phyloP scores from a whole-genome alignment of 768 basidiomycete genomes.

The Rhizopogon vinicolor region DNA sequence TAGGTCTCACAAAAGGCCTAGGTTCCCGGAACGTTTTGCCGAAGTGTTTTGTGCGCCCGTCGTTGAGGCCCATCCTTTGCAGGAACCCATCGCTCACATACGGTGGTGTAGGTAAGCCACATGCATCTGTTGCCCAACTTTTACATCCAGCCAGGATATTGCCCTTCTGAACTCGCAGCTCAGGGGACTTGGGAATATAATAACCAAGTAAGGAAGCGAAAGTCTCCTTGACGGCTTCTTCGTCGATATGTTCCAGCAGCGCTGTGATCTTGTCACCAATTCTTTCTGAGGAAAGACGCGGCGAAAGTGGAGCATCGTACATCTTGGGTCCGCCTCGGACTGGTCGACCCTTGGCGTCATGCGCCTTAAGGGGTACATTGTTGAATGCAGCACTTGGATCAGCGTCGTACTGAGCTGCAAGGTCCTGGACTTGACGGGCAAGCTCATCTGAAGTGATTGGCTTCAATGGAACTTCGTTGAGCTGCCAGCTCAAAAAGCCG shows the following conservation, averaged over 20 bases:
- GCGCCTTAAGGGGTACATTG: background rate
- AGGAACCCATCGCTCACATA: conserved; percentile 48
- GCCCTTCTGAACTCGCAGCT: conserved; percentile 40
- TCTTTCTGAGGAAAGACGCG: conserved; percentile 14
- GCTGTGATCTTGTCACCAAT: conserved; percentile 26
- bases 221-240: conserved; percentile 50
- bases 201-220: conserved; percentile 70
- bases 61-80: conserved; percentile 31
- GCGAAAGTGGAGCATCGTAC: conserved; percentile 9
- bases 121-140: conserved; percentile 55
- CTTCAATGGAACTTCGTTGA: conserved; percentile 68
- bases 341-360: conserved; percentile 1
- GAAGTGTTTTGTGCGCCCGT: conserved; percentile 21
- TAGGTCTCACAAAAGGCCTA: background rate
- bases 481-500: conserved; percentile 56
- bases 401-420: conserved; percentile 46
- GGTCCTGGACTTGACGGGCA: conserved; percentile 35
- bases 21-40: conserved; percentile 2
- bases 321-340: conserved; percentile 3
- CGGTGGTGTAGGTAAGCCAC: conserved; percentile 49
- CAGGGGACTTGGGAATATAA: conserved; percentile 49
- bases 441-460: conserved; percentile 48
- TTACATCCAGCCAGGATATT: conserved; percentile 53
- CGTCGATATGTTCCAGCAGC: conserved; percentile 36
- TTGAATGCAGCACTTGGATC: conserved; percentile 33